phyloP scores from a whole-genome alignment of 1,284 basidiomycete genomes.

The Ceratobasidium sp. region DNA sequence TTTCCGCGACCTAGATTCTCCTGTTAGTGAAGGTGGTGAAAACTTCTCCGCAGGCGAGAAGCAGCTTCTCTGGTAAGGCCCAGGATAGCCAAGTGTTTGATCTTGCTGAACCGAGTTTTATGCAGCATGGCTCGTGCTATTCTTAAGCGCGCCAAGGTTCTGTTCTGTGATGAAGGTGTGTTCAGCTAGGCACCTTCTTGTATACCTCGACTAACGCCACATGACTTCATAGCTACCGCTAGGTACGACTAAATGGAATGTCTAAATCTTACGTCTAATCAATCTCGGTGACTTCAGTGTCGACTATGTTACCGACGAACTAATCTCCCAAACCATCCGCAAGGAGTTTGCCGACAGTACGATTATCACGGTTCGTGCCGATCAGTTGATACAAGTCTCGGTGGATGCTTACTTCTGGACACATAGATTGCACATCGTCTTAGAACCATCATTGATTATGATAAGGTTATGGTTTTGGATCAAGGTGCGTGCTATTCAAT shows the following conservation, averaged over 20 bases:
- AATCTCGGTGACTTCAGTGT: slow-evolving; percentile 58
- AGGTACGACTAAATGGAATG: slow-evolving; percentile 56
- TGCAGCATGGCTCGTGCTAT: slow-evolving; percentile 82
- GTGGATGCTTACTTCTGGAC: slow-evolving; percentile 39
- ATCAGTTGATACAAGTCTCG: not conserved
- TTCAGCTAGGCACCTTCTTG: slow-evolving; percentile 15
- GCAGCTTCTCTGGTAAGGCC: slow-evolving; percentile 69
- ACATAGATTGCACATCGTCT: slow-evolving; percentile 70
- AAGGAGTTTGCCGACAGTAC: slow-evolving; percentile 72
- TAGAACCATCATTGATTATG: slow-evolving; percentile 70
- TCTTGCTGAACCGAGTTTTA: not conserved
- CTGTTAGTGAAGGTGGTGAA: slow-evolving; percentile 89
- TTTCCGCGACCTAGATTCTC: slow-evolving; percentile 85
- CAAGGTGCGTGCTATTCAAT: slow-evolving; percentile 61
- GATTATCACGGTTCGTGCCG: slow-evolving; percentile 55
- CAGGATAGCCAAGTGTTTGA: not conserved
- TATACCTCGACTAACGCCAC: slow-evolving; percentile 20
- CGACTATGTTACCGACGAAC: slow-evolving; percentile 80
- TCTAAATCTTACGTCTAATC: not conserved
- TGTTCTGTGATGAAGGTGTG: slow-evolving; percentile 79
- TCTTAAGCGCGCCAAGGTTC: slow-evolving; percentile 74
- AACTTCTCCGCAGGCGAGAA: slow-evolving; percentile 93
- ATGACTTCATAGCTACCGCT: slow-evolving; percentile 66
- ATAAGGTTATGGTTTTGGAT: slow-evolving; percentile 86
- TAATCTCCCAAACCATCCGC: slow-evolving; percentile 77